Base-by-base conservation (phyloP, 305 asterid genomes). In the Plantago coronopus region DNA sequence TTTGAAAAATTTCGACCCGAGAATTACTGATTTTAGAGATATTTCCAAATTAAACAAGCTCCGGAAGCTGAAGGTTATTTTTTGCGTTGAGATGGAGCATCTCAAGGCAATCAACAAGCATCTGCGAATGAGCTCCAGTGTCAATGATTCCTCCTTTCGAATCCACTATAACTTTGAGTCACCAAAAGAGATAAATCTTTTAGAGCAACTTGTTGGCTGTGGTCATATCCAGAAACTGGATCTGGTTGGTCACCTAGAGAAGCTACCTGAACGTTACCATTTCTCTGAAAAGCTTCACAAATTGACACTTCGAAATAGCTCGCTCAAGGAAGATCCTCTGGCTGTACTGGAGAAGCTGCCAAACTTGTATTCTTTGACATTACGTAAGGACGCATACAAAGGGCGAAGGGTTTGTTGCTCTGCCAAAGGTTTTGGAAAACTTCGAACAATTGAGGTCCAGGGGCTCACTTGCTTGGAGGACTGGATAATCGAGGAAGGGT, bases 401-500 rank as follows among this genome's bases (percentile, higher is more conserved):
- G 62, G 62, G 3, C 48, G 49, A 9, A 19, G 62, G 42, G 1
- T 57, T 38, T 19, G 62, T 57, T 57, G 62, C 62, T 57, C 62
- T 1, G 46, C 62, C 3, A 42, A 13, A 18, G 50, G 62, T 37
- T 79, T 79, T 66, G 69, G 69, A 17, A 46, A 61, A 44, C 82
- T 79, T 10, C 59, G 50, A 47, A 59, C 4, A 17, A 68, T 79
- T 21, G 83, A 69, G 57, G 48, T 78, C 21, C 83, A 74, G 73
- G 77, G 79, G 45, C 53, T 74, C 46, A 43, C 40, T 23, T 48
- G 43, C 19, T 58, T 79, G 18, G 73, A 71, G 70, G 42, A 48
- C 3, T 79, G 82, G 85, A 69, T 49, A 61, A 72, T 79, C 20
- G 78, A 53, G 59, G 58, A 56, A 60, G 78, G 78, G 44, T 72